These are phyloP conservation scores for Candida boidinii DNA, from an alignment of 805 yeast genomes.

Conservation along the genomic window DNA sequence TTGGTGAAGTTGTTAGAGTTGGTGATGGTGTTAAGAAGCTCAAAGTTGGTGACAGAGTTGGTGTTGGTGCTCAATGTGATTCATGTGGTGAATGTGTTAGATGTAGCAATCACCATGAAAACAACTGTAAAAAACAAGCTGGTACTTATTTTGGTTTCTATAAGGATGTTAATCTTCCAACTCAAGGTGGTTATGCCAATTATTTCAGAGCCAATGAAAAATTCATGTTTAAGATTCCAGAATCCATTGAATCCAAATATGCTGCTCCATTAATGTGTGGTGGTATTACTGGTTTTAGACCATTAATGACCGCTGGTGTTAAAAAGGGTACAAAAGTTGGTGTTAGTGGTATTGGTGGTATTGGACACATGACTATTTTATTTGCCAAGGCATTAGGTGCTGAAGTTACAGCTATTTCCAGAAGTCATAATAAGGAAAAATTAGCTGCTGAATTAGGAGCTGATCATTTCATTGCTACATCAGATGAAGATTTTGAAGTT, in stretches of 20 bases:
- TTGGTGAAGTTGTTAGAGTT: conserved; percentile 51
- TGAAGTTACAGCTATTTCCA: conserved; percentile 48
- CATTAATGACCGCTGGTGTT: conserved; percentile 39
- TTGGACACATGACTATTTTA: conserved; percentile 54
- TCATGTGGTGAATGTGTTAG: conserved; percentile 56
- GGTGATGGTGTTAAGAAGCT: conserved; percentile 45
- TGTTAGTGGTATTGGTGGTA: conserved; percentile 58
- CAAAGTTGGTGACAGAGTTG: conserved; percentile 69
- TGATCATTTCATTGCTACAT: conserved; percentile 45
- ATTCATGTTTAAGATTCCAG: conserved; percentile 59
- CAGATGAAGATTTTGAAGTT: conserved; percentile 27
- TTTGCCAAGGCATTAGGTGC: conserved; percentile 58
- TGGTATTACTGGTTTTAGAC: conserved; percentile 66
- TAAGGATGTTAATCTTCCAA: conserved; percentile 18
- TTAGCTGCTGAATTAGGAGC: conserved; percentile 51
- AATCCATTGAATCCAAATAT: conserved; percentile 35
- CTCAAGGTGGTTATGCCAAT: conserved; percentile 64
- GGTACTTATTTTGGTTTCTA: conserved; percentile 27
- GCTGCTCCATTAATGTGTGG: conserved; percentile 77
- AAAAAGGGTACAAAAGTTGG: conserved; percentile 39
- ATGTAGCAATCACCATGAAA: conserved; percentile 46
- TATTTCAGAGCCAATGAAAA: conserved; percentile 57
- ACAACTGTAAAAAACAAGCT: conserved; percentile 26
- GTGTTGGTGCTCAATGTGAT: conserved; percentile 64
- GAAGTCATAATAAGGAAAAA: conserved; percentile 38